Base-by-base conservation (phyloP, 2,329 filamentous ascomycete genomes). In the Epichloe festucae region DNA sequence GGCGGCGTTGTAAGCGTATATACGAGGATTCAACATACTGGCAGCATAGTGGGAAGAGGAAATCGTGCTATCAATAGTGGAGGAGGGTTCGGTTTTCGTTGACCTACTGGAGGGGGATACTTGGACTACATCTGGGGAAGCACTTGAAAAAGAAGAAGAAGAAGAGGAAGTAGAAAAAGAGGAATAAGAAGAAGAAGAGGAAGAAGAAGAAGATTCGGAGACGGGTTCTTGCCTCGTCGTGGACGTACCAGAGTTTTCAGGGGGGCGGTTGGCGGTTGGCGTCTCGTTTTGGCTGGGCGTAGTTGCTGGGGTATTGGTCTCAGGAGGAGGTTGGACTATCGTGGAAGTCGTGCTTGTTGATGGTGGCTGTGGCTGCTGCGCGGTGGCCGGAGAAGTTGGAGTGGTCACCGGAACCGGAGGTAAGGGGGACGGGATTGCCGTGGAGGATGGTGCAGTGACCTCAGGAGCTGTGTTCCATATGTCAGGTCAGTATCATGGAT, bases 21-120 rank as follows among this genome's bases (percentile, higher is more conserved):
- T 21, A 36, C 10, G 17, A 35, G 34, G 21, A 34, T 21, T 35
- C 17, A 60, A 65, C 56, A 62, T 67, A 66, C 65, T 62, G 57
- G 62, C 57, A 58, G 60, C 59, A 56, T 64, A 58, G n/a, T 38
- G 10, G 27, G 46, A 42, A 34, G 48, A 49, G 14, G 35, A 12
- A 15, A 8, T 39, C 36, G 39, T 35, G 19, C 19, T 50, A 5
- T 39, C 21, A 31, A 40, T 27, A 17, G 39, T 47, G 36, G 50
- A 50, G 17, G 54, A 61, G 53, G 57, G 59, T 62, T 39, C 38
- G 46, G 52, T 56, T 56, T 60, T 58, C 58, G 46, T 54, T 23
- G 44, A 41, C 41, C 61, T 57, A 59, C 59, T 59, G 54, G 64
- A 59, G 51, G 63, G 62, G 57, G 61, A 62, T 48, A 55, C 57